phyloP scores from a whole-genome alignment of 495 filamentous ascomycete genomes.

The Trypethelium eluteriae region DNA sequence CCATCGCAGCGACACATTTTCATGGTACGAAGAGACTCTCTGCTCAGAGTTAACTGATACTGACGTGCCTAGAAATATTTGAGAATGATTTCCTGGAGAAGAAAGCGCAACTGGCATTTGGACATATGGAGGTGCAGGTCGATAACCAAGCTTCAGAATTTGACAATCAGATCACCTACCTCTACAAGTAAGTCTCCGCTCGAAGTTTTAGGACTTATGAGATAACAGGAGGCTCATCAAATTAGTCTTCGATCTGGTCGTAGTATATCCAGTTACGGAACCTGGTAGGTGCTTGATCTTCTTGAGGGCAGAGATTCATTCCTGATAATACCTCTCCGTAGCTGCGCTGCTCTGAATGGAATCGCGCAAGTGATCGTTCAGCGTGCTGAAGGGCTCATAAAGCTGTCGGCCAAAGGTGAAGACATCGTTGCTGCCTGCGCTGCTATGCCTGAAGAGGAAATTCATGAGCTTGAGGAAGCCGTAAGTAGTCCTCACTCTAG shows the following conservation, averaged over 20 bases:
- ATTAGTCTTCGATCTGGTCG: slow-evolving; percentile 51
- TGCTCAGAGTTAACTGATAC: background rate
- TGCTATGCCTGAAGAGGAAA: slow-evolving; percentile 52
- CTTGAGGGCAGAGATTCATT: background rate
- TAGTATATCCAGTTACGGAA: slow-evolving; percentile 77
- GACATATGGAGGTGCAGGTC: slow-evolving; percentile 80
- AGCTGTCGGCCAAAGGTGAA: slow-evolving; percentile 62
- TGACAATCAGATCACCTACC: slow-evolving; percentile 76
- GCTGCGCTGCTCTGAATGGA: slow-evolving; percentile 77
- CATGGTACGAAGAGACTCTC: slow-evolving; percentile 41
- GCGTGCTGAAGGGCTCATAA: slow-evolving; percentile 67
- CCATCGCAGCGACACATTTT: slow-evolving; percentile 85
- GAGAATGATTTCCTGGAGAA: slow-evolving; percentile 58
- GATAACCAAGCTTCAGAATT: slow-evolving; percentile 50
- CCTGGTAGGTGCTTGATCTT: slow-evolving; percentile 40
- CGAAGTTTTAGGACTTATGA: slow-evolving; percentile 11
- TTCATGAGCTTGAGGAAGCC: slow-evolving; percentile 54
- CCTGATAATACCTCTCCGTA: slow-evolving; percentile 23
- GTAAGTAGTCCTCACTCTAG: slow-evolving; percentile 30
- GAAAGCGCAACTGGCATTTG: slow-evolving; percentile 58
- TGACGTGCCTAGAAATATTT: slow-evolving; percentile 57
- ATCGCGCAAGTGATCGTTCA: slow-evolving; percentile 63
- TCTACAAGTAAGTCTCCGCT: slow-evolving; percentile 54
- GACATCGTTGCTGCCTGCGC: slow-evolving; percentile 67
- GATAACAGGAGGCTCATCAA: slow-evolving; percentile 8